phyloP scores from a whole-genome alignment of 2,329 filamentous ascomycete species.

The Aureobasidium sp. region DNA sequence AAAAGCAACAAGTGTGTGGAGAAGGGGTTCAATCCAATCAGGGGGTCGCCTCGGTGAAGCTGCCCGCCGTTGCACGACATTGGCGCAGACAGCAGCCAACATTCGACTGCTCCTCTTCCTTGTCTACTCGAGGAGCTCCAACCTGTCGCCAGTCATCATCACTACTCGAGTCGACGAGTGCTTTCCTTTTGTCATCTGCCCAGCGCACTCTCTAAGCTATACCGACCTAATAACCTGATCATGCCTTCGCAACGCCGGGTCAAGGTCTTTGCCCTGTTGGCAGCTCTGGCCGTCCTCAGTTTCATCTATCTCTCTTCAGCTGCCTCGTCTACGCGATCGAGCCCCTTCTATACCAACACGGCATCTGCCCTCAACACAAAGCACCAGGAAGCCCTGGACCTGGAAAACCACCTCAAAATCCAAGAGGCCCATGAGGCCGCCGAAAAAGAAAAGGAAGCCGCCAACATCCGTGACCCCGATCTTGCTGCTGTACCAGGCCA shows the following conservation, averaged over 20 bases:
- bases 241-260: conserved; percentile 15
- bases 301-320: conserved; percentile 66
- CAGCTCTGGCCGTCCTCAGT: conserved; percentile 56
- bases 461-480: conserved; percentile 19
- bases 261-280: conserved; percentile 39
- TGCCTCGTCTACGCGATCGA: conserved; percentile 43
- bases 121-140: not conserved
- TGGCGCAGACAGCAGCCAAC: not conserved
- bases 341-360: conserved; percentile 51
- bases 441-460: conserved; percentile 12
- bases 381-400: conserved; percentile 9
- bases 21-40: not conserved
- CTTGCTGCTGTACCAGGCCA: conserved; percentile 18
- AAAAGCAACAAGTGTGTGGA: not conserved
- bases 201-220: not conserved
- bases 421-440: conserved; percentile 5
- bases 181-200: not conserved
- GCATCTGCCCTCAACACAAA: conserved; percentile 46
- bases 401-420: conserved; percentile 9
- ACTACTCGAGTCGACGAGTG: not conserved
- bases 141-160: not conserved
- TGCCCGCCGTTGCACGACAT: not conserved
- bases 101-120: not conserved
- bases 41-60: not conserved
- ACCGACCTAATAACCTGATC: not conserved